Conservation (phyloP, 2,329 filamentous ascomycete genomes). For the Colletotrichum tamarilloi region DNA sequence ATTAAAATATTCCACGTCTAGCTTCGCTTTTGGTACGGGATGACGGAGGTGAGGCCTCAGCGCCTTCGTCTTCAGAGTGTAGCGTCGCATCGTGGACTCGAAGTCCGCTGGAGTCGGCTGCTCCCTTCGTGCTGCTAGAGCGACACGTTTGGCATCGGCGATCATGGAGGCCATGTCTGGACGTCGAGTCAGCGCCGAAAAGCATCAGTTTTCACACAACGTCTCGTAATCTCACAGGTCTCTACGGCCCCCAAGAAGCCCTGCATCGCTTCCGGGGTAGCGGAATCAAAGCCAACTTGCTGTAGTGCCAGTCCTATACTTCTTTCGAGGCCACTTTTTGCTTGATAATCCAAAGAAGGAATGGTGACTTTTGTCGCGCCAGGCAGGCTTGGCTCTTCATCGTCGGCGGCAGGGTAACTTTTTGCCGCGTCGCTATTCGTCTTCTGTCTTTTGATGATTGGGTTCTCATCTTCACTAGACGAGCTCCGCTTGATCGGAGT, state of each 20-base stretch:
- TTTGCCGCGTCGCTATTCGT: not conserved
- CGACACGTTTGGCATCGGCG: conserved; percentile 58
- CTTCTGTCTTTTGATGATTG: conserved; percentile 18
- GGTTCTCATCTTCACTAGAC: conserved; percentile 3
- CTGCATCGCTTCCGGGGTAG: conserved; percentile 67
- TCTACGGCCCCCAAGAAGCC: conserved; percentile 67
- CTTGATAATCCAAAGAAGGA: conserved; percentile 45
- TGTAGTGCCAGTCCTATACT: conserved; percentile 66
- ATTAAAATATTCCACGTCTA: conserved; percentile 52
- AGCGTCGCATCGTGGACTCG: conserved; percentile 60
- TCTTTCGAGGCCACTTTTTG: conserved; percentile 60
- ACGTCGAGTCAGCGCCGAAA: conserved; percentile 37
- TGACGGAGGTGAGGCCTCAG: conserved; percentile 68
- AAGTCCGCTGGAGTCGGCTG: conserved; percentile 68
- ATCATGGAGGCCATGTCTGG: conserved; percentile 62
- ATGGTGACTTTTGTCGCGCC: conserved; percentile 24
- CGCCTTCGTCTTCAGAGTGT: conserved; percentile 62
- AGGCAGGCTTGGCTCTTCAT: not conserved
- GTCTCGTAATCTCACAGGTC: conserved; percentile 58
- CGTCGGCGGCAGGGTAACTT: not conserved
- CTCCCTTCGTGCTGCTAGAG: conserved; percentile 62
- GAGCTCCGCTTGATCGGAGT: conserved; percentile 22
- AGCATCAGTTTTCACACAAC: conserved; percentile 14
- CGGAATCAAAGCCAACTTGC: conserved; percentile 68
- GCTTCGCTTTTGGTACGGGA: conserved; percentile 55